phyloP scores from a whole-genome alignment of 1,139 yeast genomes.

The Citeromyces siamensis region DNA sequence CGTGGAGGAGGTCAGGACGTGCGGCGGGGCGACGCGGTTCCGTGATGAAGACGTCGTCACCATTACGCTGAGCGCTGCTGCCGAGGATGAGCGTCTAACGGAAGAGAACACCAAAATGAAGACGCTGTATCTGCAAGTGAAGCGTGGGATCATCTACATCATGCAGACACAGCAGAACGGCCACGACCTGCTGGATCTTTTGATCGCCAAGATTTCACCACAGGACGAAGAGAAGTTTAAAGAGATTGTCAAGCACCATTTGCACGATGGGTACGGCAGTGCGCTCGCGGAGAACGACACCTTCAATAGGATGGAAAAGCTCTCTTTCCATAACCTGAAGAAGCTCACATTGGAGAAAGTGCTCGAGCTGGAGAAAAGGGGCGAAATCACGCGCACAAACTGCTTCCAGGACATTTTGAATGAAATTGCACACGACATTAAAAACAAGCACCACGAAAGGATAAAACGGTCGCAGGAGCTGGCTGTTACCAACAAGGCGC shows the following conservation, averaged over 20 bases:
- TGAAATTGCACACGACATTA: slow-evolving; percentile 77
- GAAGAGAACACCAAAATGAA: slow-evolving; percentile 23
- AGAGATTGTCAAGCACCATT: slow-evolving; percentile 40
- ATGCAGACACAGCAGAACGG: slow-evolving; percentile 74
- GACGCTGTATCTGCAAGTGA: slow-evolving; percentile 63
- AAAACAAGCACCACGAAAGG: slow-evolving; percentile 64
- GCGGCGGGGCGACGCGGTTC: neutral
- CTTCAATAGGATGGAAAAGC: neutral
- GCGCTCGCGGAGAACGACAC: slow-evolving; percentile 14
- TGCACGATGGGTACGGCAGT: slow-evolving; percentile 13
- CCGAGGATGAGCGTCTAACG: slow-evolving; percentile 26
- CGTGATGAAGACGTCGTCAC: neutral
- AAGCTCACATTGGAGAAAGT: slow-evolving; percentile 64
- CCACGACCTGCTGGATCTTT: slow-evolving; percentile 58
- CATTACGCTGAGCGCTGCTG: slow-evolving; percentile 13
- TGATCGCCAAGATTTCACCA: slow-evolving; percentile 59
- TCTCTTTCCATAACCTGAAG: slow-evolving; percentile 64
- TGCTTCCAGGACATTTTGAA: slow-evolving; percentile 73
- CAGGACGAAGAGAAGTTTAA: slow-evolving; percentile 55
- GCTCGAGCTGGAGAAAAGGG: slow-evolving; percentile 62
- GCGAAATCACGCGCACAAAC: slow-evolving; percentile 51
- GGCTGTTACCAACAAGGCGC: slow-evolving; percentile 43
- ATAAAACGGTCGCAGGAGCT: slow-evolving; percentile 50
- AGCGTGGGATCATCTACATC: slow-evolving; percentile 68
- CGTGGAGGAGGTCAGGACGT: slow-evolving; percentile 11